These are phyloP conservation scores for Oenanthe sinensis DNA, from an alignment of 129 eudicot species.

Conservation along the genomic window DNA sequence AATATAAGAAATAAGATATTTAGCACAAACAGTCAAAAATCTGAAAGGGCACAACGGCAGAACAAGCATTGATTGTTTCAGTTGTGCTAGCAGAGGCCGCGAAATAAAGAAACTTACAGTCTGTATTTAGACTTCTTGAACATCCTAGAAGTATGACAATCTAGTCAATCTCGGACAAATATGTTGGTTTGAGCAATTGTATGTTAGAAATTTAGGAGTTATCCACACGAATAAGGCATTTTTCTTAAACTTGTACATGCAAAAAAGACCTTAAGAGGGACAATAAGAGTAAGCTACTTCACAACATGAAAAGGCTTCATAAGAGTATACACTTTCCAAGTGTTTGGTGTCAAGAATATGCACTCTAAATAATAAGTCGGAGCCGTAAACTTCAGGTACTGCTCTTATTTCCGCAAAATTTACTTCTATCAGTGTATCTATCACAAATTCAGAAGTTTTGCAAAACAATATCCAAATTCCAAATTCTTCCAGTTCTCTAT, in stretches of 20 bases:
- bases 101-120: neutral
- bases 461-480: neutral
- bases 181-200: neutral
- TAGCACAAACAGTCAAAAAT: neutral
- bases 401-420: neutral
- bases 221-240: neutral
- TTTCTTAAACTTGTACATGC: neutral
- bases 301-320: too few relatives aligned
- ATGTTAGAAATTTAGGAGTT: neutral
- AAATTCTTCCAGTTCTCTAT: neutral
- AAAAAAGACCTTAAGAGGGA: neutral
- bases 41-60: neutral
- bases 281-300: neutral
- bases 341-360: too few relatives aligned
- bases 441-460: neutral
- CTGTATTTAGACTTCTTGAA: too few relatives aligned
- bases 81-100: neutral
- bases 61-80: neutral
- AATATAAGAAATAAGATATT: neutral
- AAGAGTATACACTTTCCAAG: too few relatives aligned
- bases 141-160: neutral
- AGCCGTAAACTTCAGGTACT: neutral
- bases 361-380: too few relatives aligned
- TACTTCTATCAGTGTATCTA: neutral
- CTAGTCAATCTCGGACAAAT: neutral